Evolutionary conservation across 2,329 filamentous ascomycete species (phyloP).

Genomic region (Calonectria hawksworthii): DNA sequence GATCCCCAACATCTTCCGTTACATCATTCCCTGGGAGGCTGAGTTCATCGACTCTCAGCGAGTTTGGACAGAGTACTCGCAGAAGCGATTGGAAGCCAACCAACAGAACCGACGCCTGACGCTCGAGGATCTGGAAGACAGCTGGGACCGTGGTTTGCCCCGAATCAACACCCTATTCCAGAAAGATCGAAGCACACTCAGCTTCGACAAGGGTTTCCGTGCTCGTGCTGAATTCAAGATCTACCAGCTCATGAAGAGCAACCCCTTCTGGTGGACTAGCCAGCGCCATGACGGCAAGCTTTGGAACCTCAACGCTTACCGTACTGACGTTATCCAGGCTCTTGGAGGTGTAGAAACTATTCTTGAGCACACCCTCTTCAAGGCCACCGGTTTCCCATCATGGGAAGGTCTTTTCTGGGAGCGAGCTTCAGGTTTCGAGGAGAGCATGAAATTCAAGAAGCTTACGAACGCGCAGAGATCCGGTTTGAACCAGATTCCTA

Average conservation of each 20-base stretch:
- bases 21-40: conserved; percentile 99
- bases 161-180: conserved; percentile 99
- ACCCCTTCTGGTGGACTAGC: conserved; percentile 99
- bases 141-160: conserved; percentile 96
- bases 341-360: conserved; percentile 98
- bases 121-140: conserved; percentile 96
- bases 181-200: conserved; percentile 95
- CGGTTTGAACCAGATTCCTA: conserved; percentile 98
- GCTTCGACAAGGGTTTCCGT: conserved; percentile 98
- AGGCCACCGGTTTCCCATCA: conserved; percentile 94
- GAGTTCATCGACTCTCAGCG: conserved; percentile 99
- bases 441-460: conserved; percentile 97
- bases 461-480: conserved; percentile 96
- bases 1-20: conserved; percentile 99
- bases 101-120: conserved; percentile 96
- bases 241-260: conserved; percentile 99
- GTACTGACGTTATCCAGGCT: conserved; percentile 97
- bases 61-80: conserved; percentile 99
- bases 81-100: conserved; percentile 96
- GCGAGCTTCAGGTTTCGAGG: conserved; percentile 70
- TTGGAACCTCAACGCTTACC: conserved; percentile 96
- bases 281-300: conserved; percentile 97
- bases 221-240: conserved; percentile 97
- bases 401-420: conserved; percentile 99
- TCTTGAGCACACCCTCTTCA: conserved; percentile 95